phyloP scores from a whole-genome alignment of 768 basidiomycete genomes.

The Wakefieldia striispora region DNA sequence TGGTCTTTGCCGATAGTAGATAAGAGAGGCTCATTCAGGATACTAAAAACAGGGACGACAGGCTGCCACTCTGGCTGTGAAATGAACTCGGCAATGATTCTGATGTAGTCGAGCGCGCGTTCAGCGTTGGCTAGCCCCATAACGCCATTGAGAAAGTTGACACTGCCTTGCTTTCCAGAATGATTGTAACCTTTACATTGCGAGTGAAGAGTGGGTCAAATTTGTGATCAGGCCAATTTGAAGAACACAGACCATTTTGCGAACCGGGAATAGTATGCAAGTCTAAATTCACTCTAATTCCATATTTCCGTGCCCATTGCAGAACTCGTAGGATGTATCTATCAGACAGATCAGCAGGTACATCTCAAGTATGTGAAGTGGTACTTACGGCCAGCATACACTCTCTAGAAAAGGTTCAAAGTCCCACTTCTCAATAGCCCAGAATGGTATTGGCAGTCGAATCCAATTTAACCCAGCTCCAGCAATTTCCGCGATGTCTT shows the following conservation, averaged over 20 bases:
- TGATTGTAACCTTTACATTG: slow-evolving; percentile 48
- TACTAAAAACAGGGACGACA: slow-evolving; percentile 59
- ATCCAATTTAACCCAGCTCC: slow-evolving; percentile 86
- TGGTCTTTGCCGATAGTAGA: slow-evolving; percentile 50
- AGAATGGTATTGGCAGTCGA: slow-evolving; percentile 77
- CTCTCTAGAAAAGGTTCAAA: slow-evolving; percentile 75
- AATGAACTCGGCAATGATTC: slow-evolving; percentile 78
- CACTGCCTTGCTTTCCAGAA: slow-evolving; percentile 56
- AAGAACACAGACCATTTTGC: slow-evolving; percentile 55
- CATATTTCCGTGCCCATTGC: slow-evolving; percentile 87
- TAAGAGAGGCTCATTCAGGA: slow-evolving; percentile 61
- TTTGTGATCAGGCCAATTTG: not conserved
- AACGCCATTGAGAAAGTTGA: slow-evolving; percentile 65
- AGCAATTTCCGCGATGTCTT: slow-evolving; percentile 88
- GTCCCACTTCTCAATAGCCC: slow-evolving; percentile 76
- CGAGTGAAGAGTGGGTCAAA: not conserved
- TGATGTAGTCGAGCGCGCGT: slow-evolving; percentile 72
- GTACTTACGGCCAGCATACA: slow-evolving; percentile 68
- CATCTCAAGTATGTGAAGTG: not conserved
- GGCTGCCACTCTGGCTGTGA: slow-evolving; percentile 68
- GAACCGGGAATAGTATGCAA: slow-evolving; percentile 77
- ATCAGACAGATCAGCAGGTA: slow-evolving; percentile 2
- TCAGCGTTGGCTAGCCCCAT: slow-evolving; percentile 90
- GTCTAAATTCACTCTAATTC: slow-evolving; percentile 80
- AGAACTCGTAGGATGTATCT: slow-evolving; percentile 76